Evolutionary conservation across 352 stramenopile species (phyloP), one percentile per base, ranked within the genome.

Genomic region (Phytophthora ohioensis): DNA sequence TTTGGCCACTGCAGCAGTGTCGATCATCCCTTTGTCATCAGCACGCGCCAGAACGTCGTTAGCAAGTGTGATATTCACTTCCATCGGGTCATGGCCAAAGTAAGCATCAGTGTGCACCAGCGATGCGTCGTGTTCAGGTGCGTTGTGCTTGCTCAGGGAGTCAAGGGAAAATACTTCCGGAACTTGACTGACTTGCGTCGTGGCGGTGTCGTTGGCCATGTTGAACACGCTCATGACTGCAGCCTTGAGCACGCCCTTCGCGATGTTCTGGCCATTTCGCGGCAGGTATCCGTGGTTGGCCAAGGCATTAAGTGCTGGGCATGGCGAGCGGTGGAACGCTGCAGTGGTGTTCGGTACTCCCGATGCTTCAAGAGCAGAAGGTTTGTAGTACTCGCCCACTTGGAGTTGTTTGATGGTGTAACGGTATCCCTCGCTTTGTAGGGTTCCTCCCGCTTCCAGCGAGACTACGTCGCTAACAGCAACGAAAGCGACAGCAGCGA

Each of bases 251-350:
- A 64, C 51, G 12, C 43, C 35, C 11, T 46, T 60, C 3, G 61
- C 73, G 30, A 85, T 52, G 41, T 77, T 73, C 10, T 67, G 73
- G 4, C 77, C 77, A 36, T 69, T 72, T 41, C 80, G 72, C 12
- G 78, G 75, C 9, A 88, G 17, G 21, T 78, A 64, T 13, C 78
- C 78, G 64, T 88, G 78, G 66, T 88, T 88, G 5, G 80, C 76
- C 8, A 88, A 55, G 31, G 80, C 54, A 45, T 88, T 88, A 38
- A 88, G 59, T 21, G 71, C 76, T 27, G 81, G 81, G 15, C 81
- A 88, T 27, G 81, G 81, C 15, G 71, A 82, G 3, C 77, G 77
- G 8, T 59, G 47, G 57, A 75, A 85, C 4, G 38, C 21, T 4
- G 76, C 69, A 13, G 54, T 62, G 12, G 66, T 75, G 42, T 64